Evolutionary conservation across 495 filamentous ascomycete species (phyloP).

Genomic region (Clavariopsis aquatica): DNA sequence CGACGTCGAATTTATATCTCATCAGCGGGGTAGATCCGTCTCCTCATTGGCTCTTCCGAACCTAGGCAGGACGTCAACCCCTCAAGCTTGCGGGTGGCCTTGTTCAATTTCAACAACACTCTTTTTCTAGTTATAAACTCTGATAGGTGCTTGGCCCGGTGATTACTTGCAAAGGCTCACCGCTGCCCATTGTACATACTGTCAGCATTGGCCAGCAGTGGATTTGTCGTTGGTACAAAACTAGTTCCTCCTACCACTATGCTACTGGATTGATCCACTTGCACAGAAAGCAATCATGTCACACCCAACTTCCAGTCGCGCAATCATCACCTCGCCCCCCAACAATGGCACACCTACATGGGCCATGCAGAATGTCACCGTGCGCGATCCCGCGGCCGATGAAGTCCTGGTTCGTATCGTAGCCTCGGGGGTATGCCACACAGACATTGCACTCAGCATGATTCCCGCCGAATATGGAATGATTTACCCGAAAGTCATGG

Average conservation of each 20-base stretch:
- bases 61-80: too few species aligned
- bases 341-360: conserved; percentile 10
- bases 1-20: too few species aligned
- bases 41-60: too few species aligned
- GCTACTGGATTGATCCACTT: not conserved
- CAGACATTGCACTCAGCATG: conserved; percentile 12
- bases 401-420: conserved; percentile 24
- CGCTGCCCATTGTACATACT: not conserved
- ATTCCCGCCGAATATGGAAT: conserved; percentile 8
- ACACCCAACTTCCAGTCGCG: conserved; percentile 4
- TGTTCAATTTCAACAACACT: not conserved
- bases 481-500: conserved; percentile 21
- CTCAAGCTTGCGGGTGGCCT: not conserved
- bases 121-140: too few species aligned
- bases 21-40: too few species aligned
- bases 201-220: too few species aligned
- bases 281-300: not conserved
- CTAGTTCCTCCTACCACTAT: too few species aligned
- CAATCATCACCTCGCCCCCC: conserved; percentile 12
- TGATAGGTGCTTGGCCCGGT: not conserved
- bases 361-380: conserved; percentile 2
- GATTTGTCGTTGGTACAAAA: too few species aligned
- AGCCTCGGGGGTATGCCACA: conserved; percentile 21
- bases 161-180: not conserved
- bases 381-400: not conserved